Conservation (phyloP, 2,329 filamentous ascomycete genomes). For the Neonectria coccinea region DNA sequence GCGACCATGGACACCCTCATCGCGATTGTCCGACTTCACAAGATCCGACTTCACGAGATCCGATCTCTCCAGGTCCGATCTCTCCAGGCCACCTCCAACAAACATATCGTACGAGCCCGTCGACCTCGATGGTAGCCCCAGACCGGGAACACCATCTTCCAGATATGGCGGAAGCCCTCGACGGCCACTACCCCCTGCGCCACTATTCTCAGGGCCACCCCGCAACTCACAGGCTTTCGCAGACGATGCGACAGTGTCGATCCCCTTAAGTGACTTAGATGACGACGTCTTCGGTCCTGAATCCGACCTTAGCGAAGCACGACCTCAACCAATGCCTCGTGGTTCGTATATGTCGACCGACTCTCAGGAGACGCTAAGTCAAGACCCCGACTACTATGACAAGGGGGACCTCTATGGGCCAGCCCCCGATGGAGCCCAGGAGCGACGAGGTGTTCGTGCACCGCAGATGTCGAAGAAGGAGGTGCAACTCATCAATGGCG, state of each 20-base stretch:
- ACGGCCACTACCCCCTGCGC: slow-evolving; percentile 87
- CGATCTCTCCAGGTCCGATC: slow-evolving; percentile 66
- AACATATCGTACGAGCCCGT: slow-evolving; percentile 83
- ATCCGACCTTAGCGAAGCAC: slow-evolving; percentile 64
- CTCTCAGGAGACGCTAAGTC: slow-evolving; percentile 67
- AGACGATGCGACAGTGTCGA: slow-evolving; percentile 78
- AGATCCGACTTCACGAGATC: slow-evolving; percentile 56
- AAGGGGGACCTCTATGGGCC: slow-evolving; percentile 87
- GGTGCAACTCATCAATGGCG: slow-evolving; percentile 95
- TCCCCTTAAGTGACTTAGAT: slow-evolving; percentile 70
- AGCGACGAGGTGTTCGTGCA: slow-evolving; percentile 85
- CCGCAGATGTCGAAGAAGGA: slow-evolving; percentile 94
- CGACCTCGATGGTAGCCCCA: slow-evolving; percentile 88
- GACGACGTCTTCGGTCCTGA: slow-evolving; percentile 80
- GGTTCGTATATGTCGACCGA: slow-evolving; percentile 66
- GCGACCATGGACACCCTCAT: slow-evolving; percentile 69
- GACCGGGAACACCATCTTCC: slow-evolving; percentile 91
- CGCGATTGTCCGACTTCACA: slow-evolving; percentile 63
- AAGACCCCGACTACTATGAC: slow-evolving; percentile 54
- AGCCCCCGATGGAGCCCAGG: slow-evolving; percentile 87
- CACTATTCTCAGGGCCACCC: slow-evolving; percentile 76
- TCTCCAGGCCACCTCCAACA: slow-evolving; percentile 76
- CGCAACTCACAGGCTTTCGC: slow-evolving; percentile 65
- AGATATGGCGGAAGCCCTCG: slow-evolving; percentile 89
- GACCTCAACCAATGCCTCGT: slow-evolving; percentile 61